Base-by-base conservation (phyloP, 2,329 filamentous ascomycete genomes). In the Colletotrichum sp. region DNA sequence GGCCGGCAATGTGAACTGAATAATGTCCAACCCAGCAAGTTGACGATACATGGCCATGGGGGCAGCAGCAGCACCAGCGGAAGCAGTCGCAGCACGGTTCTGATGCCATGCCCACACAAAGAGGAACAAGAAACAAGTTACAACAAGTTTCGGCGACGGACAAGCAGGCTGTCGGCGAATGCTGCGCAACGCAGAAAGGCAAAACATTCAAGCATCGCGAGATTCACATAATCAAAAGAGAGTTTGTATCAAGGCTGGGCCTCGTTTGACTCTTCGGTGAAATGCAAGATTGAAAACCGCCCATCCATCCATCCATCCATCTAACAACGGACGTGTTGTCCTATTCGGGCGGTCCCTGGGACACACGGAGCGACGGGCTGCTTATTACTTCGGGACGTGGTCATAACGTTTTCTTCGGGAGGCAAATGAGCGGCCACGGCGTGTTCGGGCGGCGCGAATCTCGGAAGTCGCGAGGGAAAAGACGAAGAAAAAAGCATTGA, bases 241-340 rank as follows among this genome's bases (percentile, higher is more conserved):
- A 75, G 72, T 72, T 72, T 75, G 72, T 62, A 48, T 67, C 72
- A 72, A 34, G 62, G 62, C 72, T 56, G 69, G 55, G 38, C 62
- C 69, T 43, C 62, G 38, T 67, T 43, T 72, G 72, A 75, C 69
- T 72, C 69, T 55, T 52, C 60, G n/a, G 30, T 43, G 26, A 58
- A 67, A 55, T 34, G 43, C 65, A 26, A 48, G 52, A 56, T 21
- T 58, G 52, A 68, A 28, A 36, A n/a, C 21, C 12, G 18, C 58
- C 8, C 58, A 34, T 60, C 56, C 58, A 48, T 26, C 69, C 48
- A 61, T 18, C 36, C 70, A 68, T 48, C 64, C 64, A 68, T 72
- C 55, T 62, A 72, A 67, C 62, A 32, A 28, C 71, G 71, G 71
- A 73, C 21, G 66, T 65, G 58, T 64, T 73, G 66, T 26, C 71